Conservation (phyloP, 1,284 basidiomycete genomes). For the Chalciporus sp. region DNA sequence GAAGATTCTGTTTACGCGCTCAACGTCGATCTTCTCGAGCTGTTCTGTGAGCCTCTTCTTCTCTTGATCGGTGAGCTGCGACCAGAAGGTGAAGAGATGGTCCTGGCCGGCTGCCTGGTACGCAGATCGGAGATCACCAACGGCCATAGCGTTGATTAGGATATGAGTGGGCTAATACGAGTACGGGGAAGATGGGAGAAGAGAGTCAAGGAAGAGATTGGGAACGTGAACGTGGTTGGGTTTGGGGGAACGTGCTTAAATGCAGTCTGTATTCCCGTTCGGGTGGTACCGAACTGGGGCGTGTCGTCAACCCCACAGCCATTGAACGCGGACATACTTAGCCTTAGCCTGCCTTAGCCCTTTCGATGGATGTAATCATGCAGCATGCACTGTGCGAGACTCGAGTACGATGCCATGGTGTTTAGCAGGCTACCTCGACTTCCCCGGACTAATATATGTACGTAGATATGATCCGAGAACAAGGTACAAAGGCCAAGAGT, state of each 20-base stretch:
- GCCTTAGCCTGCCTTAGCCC: not conserved
- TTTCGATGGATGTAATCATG: too few relatives aligned
- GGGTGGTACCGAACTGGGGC: slow-evolving; percentile 25
- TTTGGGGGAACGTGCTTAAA: slow-evolving; percentile 23
- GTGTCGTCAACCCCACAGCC: slow-evolving; percentile 11
- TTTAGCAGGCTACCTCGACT: too few relatives aligned
- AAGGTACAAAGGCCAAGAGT: too few relatives aligned
- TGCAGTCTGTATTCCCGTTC: slow-evolving; percentile 10
- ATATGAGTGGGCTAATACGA: slow-evolving; percentile 17
- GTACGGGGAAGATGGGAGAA: slow-evolving; percentile 9
- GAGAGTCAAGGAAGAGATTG: not conserved
- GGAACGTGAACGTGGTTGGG: not conserved
- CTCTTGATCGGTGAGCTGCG: slow-evolving; percentile 67
- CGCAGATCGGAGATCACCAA: slow-evolving; percentile 52
- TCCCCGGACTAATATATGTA: too few relatives aligned
- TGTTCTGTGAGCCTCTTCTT: slow-evolving; percentile 71
- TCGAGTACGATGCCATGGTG: too few relatives aligned
- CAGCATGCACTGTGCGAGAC: too few relatives aligned
- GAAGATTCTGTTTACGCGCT: slow-evolving; percentile 91
- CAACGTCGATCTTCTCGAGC: slow-evolving; percentile 83
- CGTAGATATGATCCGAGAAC: too few relatives aligned
- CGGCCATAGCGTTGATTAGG: slow-evolving; percentile 40
- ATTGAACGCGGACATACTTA: not conserved
- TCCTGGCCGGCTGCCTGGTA: slow-evolving; percentile 85
- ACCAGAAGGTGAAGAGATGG: slow-evolving; percentile 91